A percentile compares a stretch with the other conserved stretches of the same genome.
Conservation (phyloP, 257 asterid genomes). For the Forsythia viridissima region DNA sequence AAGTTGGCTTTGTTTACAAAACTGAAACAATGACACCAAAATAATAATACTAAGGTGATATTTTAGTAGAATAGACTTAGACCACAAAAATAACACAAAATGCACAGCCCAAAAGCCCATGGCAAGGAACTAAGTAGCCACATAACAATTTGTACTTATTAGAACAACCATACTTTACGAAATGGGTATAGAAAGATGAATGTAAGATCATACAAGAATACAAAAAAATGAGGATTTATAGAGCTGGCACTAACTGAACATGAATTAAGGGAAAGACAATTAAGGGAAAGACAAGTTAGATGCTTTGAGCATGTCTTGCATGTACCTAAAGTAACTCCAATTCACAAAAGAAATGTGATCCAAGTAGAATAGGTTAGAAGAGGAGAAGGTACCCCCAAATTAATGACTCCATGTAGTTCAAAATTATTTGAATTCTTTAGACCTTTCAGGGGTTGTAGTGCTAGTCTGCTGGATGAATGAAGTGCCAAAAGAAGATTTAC, state of each 20-base stretch:
- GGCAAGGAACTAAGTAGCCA: too few relatives aligned
- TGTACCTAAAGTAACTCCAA: not conserved
- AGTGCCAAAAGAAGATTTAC: too few relatives aligned
- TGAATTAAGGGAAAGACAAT: not conserved
- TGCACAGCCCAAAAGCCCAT: too few relatives aligned
- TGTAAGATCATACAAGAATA: not conserved
- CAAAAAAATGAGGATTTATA: not conserved
- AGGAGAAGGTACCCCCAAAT: not conserved
- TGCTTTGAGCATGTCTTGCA: not conserved
- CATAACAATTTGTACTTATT: too few relatives aligned
- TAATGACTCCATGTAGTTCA: not conserved
- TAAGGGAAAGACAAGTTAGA: not conserved
- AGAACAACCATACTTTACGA: too few relatives aligned
- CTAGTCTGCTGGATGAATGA: not conserved
- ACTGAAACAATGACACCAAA: too few relatives aligned
- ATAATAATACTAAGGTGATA: too few relatives aligned
- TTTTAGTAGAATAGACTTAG: too few relatives aligned
- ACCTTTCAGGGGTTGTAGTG: not conserved
- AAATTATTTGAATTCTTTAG: not conserved
- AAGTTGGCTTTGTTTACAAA: too few relatives aligned
- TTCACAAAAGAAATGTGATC: not conserved
- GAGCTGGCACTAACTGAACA: not conserved
- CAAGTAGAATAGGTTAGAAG: not conserved
- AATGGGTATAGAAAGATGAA: not conserved
- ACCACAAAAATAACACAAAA: too few relatives aligned